These are phyloP conservation scores for Nakaseomyces glabratus DNA, from an alignment of 1,139 yeast species.

Conservation along the genomic window DNA sequence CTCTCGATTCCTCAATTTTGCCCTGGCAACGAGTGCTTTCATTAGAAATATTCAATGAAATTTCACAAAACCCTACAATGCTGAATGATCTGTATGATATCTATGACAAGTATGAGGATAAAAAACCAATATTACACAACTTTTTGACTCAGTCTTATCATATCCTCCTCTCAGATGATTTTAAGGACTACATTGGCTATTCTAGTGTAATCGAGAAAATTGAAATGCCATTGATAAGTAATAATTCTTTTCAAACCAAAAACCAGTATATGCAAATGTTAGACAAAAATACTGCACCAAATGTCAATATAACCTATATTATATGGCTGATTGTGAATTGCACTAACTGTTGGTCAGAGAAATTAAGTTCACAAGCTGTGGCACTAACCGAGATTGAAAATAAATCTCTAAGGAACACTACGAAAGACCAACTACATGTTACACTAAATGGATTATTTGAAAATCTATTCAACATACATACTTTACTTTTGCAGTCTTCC, in stretches of 20 bases:
- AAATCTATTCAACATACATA: slow-evolving; percentile 40
- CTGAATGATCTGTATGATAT: slow-evolving; percentile 46
- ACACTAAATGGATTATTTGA: slow-evolving; percentile 32
- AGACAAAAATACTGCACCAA: slow-evolving; percentile 67
- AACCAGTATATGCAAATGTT: slow-evolving; percentile 60
- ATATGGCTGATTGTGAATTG: slow-evolving; percentile 51
- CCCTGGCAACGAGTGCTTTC: slow-evolving; percentile 67
- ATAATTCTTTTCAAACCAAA: slow-evolving; percentile 38
- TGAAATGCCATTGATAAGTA: slow-evolving; percentile 26
- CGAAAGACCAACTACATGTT: slow-evolving; percentile 33
- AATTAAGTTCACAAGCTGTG: slow-evolving; percentile 50
- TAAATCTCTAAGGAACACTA: slow-evolving; percentile 31
- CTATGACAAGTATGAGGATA: slow-evolving; percentile 51
- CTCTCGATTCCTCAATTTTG: slow-evolving; percentile 41
- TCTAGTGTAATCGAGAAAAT: slow-evolving; percentile 25
- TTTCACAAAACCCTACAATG: slow-evolving; percentile 49
- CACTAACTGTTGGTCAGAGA: slow-evolving; percentile 53
- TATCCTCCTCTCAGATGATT: slow-evolving; percentile 30
- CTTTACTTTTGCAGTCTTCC: slow-evolving; percentile 50
- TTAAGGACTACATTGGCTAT: slow-evolving; percentile 34
- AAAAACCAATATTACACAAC: slow-evolving; percentile 55
- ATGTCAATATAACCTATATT: slow-evolving; percentile 54
- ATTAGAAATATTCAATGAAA: slow-evolving; percentile 57
- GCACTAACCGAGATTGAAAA: slow-evolving; percentile 5
- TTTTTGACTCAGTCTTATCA: slow-evolving; percentile 42